Conservation (phyloP, 345 rosid genomes). For the Cochlearia excelsa region DNA sequence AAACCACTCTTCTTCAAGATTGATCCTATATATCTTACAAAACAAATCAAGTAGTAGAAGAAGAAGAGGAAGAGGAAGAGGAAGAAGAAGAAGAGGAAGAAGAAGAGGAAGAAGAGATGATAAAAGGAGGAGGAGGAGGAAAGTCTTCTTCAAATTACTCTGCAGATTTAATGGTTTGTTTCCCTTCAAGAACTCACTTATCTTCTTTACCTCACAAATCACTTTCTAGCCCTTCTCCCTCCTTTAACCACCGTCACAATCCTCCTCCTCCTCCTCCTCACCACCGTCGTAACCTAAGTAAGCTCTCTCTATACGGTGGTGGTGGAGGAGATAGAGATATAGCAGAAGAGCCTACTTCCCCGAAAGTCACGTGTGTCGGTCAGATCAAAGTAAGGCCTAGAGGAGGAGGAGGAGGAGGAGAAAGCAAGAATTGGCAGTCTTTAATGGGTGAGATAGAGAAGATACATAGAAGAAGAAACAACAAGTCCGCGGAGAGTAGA, state of each 20-base stretch:
- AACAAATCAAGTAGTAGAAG: slow-evolving; percentile 20
- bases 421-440: slow-evolving; percentile 75
- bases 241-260: slow-evolving; percentile 44
- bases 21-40: slow-evolving; percentile 28
- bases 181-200: slow-evolving; percentile 36
- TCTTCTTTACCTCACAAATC: slow-evolving; percentile 62
- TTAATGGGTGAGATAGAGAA: slow-evolving; percentile 72
- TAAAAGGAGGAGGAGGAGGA: background rate
- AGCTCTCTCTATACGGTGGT: slow-evolving; percentile 37
- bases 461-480: slow-evolving; percentile 39
- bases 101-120: background rate
- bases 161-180: background rate
- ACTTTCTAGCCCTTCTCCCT: slow-evolving; percentile 58
- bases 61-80: slow-evolving; percentile 10
- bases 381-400: slow-evolving; percentile 86
- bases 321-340: slow-evolving; percentile 9
- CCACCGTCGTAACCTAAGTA: slow-evolving; percentile 40
- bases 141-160: background rate
- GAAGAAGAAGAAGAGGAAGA: background rate
- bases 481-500: slow-evolving; percentile 43
- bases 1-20: slow-evolving; percentile 12
- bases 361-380: slow-evolving; percentile 88
- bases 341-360: slow-evolving; percentile 73
- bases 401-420: slow-evolving; percentile 26
- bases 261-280: slow-evolving; percentile 39